These are phyloP conservation scores for Myxozyma kluyveri DNA, from an alignment of 805 yeast genomes.

Conservation along the genomic window DNA sequence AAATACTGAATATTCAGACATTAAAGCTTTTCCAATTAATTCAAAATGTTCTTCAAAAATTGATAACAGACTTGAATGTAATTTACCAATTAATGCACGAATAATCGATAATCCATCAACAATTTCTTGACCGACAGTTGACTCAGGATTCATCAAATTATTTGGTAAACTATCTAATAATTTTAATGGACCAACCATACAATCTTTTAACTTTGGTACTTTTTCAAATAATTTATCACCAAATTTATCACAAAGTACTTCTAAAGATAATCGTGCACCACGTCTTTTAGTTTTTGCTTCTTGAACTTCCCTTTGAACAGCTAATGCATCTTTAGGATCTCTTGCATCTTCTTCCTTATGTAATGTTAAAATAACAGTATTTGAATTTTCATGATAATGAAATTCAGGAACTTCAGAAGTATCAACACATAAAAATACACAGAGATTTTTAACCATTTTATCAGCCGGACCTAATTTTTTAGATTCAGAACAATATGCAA, in stretches of 20 bases:
- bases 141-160: slow-evolving; percentile 42
- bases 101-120: slow-evolving; percentile 84
- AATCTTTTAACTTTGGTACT: slow-evolving; percentile 63
- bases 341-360: slow-evolving; percentile 67
- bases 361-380: slow-evolving; percentile 64
- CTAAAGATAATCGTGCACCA: slow-evolving; percentile 76
- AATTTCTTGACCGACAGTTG: slow-evolving; percentile 65
- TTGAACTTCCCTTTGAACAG: slow-evolving; percentile 60
- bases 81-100: slow-evolving; percentile 65
- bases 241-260: slow-evolving; percentile 53
- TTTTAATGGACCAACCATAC: slow-evolving; percentile 65
- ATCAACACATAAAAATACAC: slow-evolving; percentile 92
- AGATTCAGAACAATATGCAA: slow-evolving; percentile 53
- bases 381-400: slow-evolving; percentile 55
- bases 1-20: slow-evolving; percentile 73
- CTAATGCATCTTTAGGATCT: slow-evolving; percentile 59
- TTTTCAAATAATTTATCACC: slow-evolving; percentile 54
- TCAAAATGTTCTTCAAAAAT: slow-evolving; percentile 55
- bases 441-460: slow-evolving; percentile 82
- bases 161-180: slow-evolving; percentile 37
- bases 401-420: slow-evolving; percentile 95
- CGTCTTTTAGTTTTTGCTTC: slow-evolving; percentile 77
- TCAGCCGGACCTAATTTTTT: slow-evolving; percentile 76
- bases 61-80: slow-evolving; percentile 49
- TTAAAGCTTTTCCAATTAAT: slow-evolving; percentile 52